Conservation (phyloP, 495 filamentous ascomycete species). For the Penicillium simplicissimum region DNA sequence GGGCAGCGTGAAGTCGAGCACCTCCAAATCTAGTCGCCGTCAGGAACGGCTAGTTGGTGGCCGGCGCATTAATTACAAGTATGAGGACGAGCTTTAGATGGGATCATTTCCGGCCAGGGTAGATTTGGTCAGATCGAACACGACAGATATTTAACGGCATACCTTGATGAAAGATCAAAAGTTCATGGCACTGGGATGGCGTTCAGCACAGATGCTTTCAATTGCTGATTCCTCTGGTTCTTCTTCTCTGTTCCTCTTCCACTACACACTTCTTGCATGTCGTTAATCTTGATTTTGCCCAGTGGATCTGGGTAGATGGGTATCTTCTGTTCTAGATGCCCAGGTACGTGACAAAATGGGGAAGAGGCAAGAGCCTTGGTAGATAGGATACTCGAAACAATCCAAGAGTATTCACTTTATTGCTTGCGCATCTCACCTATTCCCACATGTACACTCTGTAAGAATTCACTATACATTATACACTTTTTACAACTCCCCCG, state of each 20-base stretch:
- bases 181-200: constrained; percentile 12
- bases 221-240: constrained; percentile 3
- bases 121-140: no score
- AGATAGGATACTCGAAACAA: not conserved
- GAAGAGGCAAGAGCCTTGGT: not conserved
- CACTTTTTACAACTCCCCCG: not conserved
- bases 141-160: not conserved
- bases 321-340: not conserved
- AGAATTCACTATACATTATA: not conserved
- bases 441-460: not conserved
- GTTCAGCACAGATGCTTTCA: not conserved
- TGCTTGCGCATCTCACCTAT: not conserved
- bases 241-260: not conserved
- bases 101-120: not conserved
- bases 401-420: not conserved
- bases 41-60: constrained; percentile 52
- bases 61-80: constrained; percentile 57
- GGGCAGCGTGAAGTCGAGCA: constrained; percentile 33
- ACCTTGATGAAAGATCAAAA: not conserved
- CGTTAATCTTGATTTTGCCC: not conserved
- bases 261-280: constrained; percentile 9
- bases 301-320: constrained; percentile 7
- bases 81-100: constrained; percentile 53
- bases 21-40: constrained; percentile 44
- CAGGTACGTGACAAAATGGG: not conserved